Evolutionary conservation across 1,284 basidiomycete species (phyloP).

Genomic region (Marasmius tenuissimus): DNA sequence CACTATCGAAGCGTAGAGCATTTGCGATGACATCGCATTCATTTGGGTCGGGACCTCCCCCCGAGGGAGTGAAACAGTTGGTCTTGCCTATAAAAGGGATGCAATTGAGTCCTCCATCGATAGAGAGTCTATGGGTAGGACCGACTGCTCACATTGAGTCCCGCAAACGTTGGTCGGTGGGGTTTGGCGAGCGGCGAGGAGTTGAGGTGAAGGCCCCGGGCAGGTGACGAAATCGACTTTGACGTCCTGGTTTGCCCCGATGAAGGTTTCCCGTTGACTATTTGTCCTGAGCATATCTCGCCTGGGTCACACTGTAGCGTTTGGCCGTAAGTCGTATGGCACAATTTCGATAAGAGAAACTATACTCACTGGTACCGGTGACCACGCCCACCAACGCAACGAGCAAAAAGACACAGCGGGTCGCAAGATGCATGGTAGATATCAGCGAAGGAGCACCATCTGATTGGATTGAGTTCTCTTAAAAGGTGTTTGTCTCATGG

Average conservation of each 20-base stretch:
- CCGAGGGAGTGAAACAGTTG: conserved; percentile 42
- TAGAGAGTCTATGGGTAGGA: not conserved
- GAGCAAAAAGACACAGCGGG: no score
- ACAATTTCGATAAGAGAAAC: no score
- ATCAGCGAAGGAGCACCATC: no score
- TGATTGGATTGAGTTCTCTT: no score
- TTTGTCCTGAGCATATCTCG: conserved; percentile 8
- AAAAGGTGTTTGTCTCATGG: no score
- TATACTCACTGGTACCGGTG: no score
- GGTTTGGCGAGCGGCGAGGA: conserved; percentile 18
- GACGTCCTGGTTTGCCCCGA: conserved; percentile 37
- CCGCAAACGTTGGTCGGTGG: conserved; percentile 37
- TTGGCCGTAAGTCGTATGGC: no score
- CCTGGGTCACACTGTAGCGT: not conserved
- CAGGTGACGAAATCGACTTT: conserved; percentile 31
- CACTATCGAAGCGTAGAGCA: conserved; percentile 43
- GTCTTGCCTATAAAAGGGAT: conserved; percentile 33
- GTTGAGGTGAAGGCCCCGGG: conserved; percentile 7
- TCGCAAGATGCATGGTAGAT: no score
- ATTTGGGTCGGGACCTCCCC: conserved; percentile 45
- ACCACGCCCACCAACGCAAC: no score
- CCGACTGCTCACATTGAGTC: conserved; percentile 32
- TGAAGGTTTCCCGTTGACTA: conserved; percentile 22
- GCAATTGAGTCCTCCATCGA: not conserved
- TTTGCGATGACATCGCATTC: conserved; percentile 49